phyloP scores from a whole-genome alignment of 306 rosid species.

The Boehmeria nivea region DNA sequence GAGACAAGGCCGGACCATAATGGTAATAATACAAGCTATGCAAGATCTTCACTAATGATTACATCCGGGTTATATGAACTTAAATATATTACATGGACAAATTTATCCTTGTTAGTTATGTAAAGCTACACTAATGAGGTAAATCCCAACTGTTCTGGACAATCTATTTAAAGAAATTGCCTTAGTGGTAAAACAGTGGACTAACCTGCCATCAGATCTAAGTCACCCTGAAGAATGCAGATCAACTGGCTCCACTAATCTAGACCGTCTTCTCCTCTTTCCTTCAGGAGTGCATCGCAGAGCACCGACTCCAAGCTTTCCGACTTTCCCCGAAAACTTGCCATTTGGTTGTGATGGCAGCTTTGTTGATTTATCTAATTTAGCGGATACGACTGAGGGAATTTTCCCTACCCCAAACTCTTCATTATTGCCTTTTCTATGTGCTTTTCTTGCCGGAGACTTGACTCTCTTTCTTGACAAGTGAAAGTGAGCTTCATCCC shows the following conservation, averaged over 20 bases:
- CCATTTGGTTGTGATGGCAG: slow-evolving; percentile 35
- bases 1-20: no score
- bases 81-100: slow-evolving; percentile 5
- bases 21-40: not conserved
- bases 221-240: slow-evolving; percentile 46
- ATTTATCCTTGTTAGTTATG: slow-evolving; percentile 6
- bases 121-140: not conserved
- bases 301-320: slow-evolving; percentile 39
- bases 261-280: slow-evolving; percentile 65
- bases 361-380: slow-evolving; percentile 21
- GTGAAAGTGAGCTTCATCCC: slow-evolving; percentile 21
- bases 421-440: slow-evolving; percentile 24
- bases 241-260: slow-evolving; percentile 45
- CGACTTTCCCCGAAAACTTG: slow-evolving; percentile 49
- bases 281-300: slow-evolving; percentile 58
- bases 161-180: slow-evolving; percentile 27
- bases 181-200: not conserved
- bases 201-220: slow-evolving; percentile 11
- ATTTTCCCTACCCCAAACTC: slow-evolving; percentile 27
- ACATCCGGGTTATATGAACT: not conserved
- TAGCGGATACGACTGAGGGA: slow-evolving; percentile 24
- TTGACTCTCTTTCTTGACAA: slow-evolving; percentile 46
- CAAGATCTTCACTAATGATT: not conserved
- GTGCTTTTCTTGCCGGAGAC: slow-evolving; percentile 46
- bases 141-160: slow-evolving; percentile 10